These are phyloP conservation scores for Fusarium humuli DNA, from an alignment of 2,329 filamentous ascomycete genomes.

Conservation along the genomic window DNA sequence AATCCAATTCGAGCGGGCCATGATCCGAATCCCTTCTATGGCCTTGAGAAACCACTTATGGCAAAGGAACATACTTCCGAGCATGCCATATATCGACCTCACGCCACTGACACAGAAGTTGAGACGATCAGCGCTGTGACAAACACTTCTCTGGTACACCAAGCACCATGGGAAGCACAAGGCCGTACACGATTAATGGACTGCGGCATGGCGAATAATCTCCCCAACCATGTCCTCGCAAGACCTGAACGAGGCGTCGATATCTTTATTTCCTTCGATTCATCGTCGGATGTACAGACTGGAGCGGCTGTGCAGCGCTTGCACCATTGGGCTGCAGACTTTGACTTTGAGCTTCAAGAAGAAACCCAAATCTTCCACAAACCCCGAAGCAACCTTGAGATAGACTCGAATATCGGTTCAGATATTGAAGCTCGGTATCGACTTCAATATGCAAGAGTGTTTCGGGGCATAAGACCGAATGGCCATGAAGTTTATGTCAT, in stretches of 20 bases:
- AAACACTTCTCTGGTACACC: fast-evolving
- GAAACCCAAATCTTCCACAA: background rate
- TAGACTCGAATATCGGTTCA: fast-evolving
- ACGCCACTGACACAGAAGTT: fast-evolving
- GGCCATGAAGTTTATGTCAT: constrained; percentile 26
- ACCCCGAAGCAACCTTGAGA: fast-evolving
- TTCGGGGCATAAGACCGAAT: constrained; percentile 16
- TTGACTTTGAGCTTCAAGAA: constrained; percentile 24
- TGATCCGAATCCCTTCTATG: constrained; percentile 44
- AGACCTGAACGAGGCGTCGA: constrained; percentile 32
- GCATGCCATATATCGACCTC: fast-evolving
- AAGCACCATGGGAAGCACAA: constrained; percentile 35
- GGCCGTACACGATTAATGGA: constrained; percentile 38
- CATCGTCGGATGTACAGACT: constrained; percentile 35
- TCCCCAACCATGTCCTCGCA: constrained; percentile 36
- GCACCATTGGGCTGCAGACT: constrained; percentile 39
- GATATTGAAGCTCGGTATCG: constrained; percentile 11
- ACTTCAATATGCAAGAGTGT: constrained; percentile 29
- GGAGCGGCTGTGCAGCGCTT: constrained; percentile 34
- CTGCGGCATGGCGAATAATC: constrained; percentile 42
- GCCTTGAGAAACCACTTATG: constrained; percentile 3
- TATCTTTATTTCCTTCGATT: constrained; percentile 37
- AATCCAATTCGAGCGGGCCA: constrained; percentile 43
- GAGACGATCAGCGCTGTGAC: fast-evolving
- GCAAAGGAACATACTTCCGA: background rate